phyloP scores from a whole-genome alignment of 2,329 filamentous ascomycete species.

The Xylaria sp. region DNA sequence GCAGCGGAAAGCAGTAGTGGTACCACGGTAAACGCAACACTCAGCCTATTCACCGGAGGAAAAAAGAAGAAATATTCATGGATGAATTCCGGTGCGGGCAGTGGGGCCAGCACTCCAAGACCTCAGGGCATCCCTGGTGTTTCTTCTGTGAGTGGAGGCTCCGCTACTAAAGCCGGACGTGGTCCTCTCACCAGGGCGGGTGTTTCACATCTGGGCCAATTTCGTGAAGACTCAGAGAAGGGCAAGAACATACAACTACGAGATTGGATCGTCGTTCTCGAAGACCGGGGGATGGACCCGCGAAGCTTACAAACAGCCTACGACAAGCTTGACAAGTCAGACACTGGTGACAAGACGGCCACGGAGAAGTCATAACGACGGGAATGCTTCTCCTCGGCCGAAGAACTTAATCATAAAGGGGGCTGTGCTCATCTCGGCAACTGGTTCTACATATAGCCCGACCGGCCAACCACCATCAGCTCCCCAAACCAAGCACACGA shows the following conservation, averaged over 20 bases:
- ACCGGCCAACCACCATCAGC: neutral
- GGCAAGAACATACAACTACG: constrained; percentile 84
- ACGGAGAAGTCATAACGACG: constrained; percentile 33
- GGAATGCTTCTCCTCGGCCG: neutral
- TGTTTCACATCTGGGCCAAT: constrained; percentile 74
- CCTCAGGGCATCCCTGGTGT: constrained; percentile 43
- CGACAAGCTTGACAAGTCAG: constrained; percentile 61
- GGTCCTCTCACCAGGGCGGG: constrained; percentile 65
- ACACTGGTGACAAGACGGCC: constrained; percentile 45
- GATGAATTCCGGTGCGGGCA: constrained; percentile 70
- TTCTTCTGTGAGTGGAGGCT: constrained; percentile 49
- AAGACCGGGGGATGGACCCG: constrained; percentile 77
- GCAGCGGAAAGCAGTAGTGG: constrained; percentile 79
- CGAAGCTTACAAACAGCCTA: constrained; percentile 71
- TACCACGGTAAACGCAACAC: constrained; percentile 85
- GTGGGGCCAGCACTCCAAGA: constrained; percentile 65
- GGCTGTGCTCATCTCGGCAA: constrained; percentile 3
- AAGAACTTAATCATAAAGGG: neutral
- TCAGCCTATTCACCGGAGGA: constrained; percentile 73
- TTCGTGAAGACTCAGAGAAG: constrained; percentile 81
- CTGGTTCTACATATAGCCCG: neutral
- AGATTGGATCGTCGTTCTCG: constrained; percentile 82
- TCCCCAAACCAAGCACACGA: constrained; percentile 6
- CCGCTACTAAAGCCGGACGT: constrained; percentile 50
- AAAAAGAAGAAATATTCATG: constrained; percentile 79